Evolutionary conservation across 345 rosid genomes (phyloP).

Genomic region (Acer negundo): DNA sequence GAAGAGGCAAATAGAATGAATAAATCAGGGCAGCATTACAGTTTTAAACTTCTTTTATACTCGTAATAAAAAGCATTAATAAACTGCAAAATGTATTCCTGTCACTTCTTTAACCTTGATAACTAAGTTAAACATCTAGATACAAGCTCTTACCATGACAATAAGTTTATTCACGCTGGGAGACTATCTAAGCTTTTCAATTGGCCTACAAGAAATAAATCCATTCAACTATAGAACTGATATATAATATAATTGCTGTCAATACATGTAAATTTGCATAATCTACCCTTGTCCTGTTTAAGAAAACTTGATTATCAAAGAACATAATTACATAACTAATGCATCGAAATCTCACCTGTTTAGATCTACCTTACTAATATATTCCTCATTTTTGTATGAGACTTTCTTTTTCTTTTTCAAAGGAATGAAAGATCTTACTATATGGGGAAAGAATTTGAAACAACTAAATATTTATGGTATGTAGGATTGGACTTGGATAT

Average conservation of each 20-base stretch:
- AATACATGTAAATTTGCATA: neutral
- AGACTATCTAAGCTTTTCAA: conserved; percentile 81
- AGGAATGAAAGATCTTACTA: no score
- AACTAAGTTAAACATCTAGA: conserved; percentile 15
- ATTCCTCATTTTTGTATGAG: no score
- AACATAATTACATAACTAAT: no score
- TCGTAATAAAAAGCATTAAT: neutral
- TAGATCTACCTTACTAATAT: conserved; percentile 21
- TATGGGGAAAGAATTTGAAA: no score
- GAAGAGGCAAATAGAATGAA: neutral
- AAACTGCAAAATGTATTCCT: neutral
- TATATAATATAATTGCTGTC: neutral
- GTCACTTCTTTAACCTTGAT: neutral
- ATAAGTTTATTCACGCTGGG: conserved; percentile 94
- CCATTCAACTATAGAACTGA: conserved; percentile 11
- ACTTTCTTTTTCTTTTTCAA: no score
- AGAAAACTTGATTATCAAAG: conserved; percentile 5
- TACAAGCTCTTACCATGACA: conserved; percentile 54
- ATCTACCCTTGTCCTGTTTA: conserved; percentile 41
- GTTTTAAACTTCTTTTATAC: neutral
- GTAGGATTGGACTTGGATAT: neutral
- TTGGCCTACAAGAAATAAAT: conserved; percentile 65
- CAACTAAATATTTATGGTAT: neutral
- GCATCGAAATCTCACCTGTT: no score
- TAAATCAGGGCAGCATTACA: neutral